A percentile compares a stretch with the other conserved stretches of the same genome.
These are phyloP conservation scores for Populus tremula DNA, from an alignment of 345 rosid species.

Conservation along the genomic window DNA sequence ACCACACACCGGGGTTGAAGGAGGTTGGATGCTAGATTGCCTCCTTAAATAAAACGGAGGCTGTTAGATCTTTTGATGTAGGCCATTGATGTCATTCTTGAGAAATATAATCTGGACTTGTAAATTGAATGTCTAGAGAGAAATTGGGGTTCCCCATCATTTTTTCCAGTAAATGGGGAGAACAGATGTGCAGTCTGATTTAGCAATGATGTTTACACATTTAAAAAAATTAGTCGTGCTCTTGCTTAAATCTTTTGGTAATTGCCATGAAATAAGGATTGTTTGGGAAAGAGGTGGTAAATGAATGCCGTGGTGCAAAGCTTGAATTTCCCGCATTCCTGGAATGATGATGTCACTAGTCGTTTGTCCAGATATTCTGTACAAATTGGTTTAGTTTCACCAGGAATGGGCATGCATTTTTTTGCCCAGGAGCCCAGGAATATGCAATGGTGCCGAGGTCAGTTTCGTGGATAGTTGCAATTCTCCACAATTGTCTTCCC, in stretches of 20 bases:
- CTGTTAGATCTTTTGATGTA: slow-evolving; percentile 36
- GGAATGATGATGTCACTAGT: neutral
- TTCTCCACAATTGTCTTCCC: neutral
- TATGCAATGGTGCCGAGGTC: slow-evolving; percentile 1
- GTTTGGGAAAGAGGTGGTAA: neutral
- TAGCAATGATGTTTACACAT: slow-evolving; percentile 19
- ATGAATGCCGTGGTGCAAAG: neutral
- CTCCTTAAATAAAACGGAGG: slow-evolving; percentile 32
- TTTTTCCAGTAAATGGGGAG: slow-evolving; percentile 31
- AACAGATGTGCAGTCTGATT: slow-evolving; percentile 19
- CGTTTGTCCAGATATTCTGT: slow-evolving; percentile 2
- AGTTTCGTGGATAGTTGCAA: neutral
- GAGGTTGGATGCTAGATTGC: slow-evolving; percentile 29
- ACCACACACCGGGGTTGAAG: slow-evolving; percentile 30
- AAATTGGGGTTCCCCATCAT: slow-evolving; percentile 32
- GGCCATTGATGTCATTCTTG: slow-evolving; percentile 45
- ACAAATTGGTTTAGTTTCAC: slow-evolving; percentile 4
- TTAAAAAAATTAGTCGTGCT: too few relatives aligned
- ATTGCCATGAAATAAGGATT: too few relatives aligned
- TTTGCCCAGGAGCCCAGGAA: neutral
- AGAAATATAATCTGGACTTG: slow-evolving; percentile 33
- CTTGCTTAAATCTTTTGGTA: too few relatives aligned
- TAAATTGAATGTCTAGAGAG: slow-evolving; percentile 34
- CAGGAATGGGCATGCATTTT: neutral
- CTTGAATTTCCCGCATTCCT: slow-evolving; percentile 1